Percentiles rank a stretch among this genome's conserved stretches.
These are phyloP conservation scores for Talinum fruticosum DNA, from an alignment of 148 eudicot genomes.

Conservation along the genomic window DNA sequence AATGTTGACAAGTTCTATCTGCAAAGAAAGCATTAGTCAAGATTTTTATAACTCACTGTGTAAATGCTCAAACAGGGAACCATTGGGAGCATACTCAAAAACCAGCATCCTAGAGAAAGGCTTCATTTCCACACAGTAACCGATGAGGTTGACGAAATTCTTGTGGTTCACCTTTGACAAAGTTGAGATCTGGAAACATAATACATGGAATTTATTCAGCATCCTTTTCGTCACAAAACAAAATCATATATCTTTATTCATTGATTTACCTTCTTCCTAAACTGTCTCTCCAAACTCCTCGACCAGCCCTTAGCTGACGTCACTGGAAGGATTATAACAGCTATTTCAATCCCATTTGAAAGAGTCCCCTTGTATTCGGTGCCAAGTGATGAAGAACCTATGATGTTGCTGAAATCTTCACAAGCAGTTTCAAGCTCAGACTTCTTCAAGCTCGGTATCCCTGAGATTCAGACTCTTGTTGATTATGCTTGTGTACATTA, in stretches of 20 bases:
- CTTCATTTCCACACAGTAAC: conserved; percentile 76
- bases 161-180: conserved; percentile 82
- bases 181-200: conserved; percentile 52
- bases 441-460: conserved; percentile 68
- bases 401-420: conserved; percentile 93
- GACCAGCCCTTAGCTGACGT: conserved; percentile 76
- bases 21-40: not conserved
- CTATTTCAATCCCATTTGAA: conserved; percentile 76
- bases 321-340: conserved; percentile 53
- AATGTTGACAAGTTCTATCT: not conserved
- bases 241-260: not conserved
- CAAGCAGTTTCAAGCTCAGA: conserved; percentile 83
- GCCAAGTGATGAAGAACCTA: conserved; percentile 62
- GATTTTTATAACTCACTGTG: conserved; percentile 50
- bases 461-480: conserved; percentile 32
- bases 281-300: conserved; percentile 47
- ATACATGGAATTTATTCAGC: not conserved
- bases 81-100: conserved; percentile 92
- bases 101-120: conserved; percentile 86
- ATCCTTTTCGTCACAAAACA: not conserved
- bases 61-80: conserved; percentile 93
- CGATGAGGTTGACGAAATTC: conserved; percentile 80
- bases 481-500: conserved; percentile 10
- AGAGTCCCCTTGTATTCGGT: conserved; percentile 81
- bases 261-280: conserved; percentile 64